These are phyloP conservation scores for Talaromyces sp. DNA, from an alignment of 2,329 filamentous ascomycete species.

Conservation along the genomic window DNA sequence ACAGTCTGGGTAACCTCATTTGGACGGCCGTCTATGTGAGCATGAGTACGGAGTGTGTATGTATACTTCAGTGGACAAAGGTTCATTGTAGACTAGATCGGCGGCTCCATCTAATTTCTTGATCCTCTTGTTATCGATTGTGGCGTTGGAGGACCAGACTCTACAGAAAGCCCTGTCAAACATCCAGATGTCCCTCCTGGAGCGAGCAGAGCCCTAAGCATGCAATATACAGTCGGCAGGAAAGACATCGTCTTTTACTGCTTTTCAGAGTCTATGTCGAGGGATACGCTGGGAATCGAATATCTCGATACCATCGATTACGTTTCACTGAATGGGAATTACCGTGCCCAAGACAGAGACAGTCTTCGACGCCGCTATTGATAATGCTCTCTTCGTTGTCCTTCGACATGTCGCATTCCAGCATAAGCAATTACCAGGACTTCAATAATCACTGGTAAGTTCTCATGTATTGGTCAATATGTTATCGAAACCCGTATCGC, in stretches of 20 bases:
- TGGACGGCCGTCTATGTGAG: not conserved
- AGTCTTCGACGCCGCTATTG: not conserved
- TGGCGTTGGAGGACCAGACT: not conserved
- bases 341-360: not conserved
- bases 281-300: not conserved
- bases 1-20: not conserved
- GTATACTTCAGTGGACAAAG: not conserved
- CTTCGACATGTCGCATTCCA: not conserved
- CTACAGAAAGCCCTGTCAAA: not conserved
- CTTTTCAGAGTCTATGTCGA: not conserved
- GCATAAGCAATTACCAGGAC: not conserved
- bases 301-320: not conserved
- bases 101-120: not conserved
- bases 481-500: not conserved
- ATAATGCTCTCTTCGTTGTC: not conserved
- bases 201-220: not conserved
- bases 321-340: not conserved
- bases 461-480: not conserved
- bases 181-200: not conserved
- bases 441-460: not conserved
- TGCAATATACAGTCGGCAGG: not conserved
- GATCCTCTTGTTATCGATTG: not conserved
- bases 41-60: too few species aligned
- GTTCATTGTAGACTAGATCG: not conserved
- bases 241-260: not conserved